Evolutionary conservation across 192 early-diverging fungal genomes (phyloP).

Genomic region (Glomus cerebriforme): DNA sequence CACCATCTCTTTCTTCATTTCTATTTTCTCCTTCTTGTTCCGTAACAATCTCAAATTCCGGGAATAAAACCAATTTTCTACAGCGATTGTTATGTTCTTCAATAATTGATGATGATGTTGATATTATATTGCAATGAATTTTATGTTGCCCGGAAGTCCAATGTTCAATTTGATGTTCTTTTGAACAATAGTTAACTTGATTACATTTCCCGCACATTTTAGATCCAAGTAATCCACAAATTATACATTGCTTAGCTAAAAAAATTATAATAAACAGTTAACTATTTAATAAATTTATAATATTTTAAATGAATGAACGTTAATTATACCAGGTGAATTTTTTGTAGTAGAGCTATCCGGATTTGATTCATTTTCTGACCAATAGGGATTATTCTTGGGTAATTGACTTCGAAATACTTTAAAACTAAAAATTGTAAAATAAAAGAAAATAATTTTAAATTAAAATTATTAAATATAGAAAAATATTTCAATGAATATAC

Average conservation of each 20-base stretch:
- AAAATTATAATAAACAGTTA: conserved; percentile 6
- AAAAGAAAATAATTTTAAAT: too few relatives aligned
- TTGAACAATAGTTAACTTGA: conserved; percentile 74
- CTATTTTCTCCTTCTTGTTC: conserved; percentile 64
- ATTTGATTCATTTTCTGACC: conserved; percentile 42
- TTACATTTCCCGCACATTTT: conserved; percentile 83
- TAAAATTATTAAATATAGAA: conserved; percentile 6
- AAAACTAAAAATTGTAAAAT: conserved; percentile 51
- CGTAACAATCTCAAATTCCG: conserved; percentile 66
- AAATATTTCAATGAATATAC: background rate
- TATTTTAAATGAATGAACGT: conserved; percentile 33
- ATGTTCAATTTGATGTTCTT: conserved; percentile 80
- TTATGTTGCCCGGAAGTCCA: conserved; percentile 81
- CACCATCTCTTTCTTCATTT: conserved; percentile 41
- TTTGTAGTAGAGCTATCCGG: background rate
- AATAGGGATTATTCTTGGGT: conserved; percentile 71
- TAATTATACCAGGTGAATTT: conserved; percentile 27
- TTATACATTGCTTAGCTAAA: conserved; percentile 56
- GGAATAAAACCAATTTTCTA: conserved; percentile 44
- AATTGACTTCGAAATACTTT: conserved; percentile 83
- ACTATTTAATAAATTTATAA: conserved; percentile 2
- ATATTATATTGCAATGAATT: conserved; percentile 51
- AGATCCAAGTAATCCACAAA: conserved; percentile 72
- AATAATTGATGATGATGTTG: conserved; percentile 12
- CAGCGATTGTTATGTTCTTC: conserved; percentile 35